phyloP scores from a whole-genome alignment of 805 yeast species.

The Nakazawaea siamensis region DNA sequence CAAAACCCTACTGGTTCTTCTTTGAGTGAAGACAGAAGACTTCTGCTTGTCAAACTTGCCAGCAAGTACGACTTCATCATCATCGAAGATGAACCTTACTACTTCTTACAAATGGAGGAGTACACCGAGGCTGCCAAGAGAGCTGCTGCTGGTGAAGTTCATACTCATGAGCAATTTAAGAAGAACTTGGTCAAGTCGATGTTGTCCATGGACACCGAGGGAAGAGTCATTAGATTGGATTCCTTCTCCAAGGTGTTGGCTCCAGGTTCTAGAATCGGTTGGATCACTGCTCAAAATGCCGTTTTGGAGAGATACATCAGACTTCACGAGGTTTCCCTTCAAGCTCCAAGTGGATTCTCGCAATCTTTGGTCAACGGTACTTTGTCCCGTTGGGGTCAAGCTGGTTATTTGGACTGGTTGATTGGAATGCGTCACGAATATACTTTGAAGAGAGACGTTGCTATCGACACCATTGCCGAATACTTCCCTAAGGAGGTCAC shows the following conservation, averaged over 20 bases:
- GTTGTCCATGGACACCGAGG: conserved; percentile 70
- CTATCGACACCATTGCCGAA: conserved; percentile 65
- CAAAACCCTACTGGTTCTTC: conserved; percentile 97
- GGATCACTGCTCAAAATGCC: conserved; percentile 69
- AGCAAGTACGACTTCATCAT: conserved; percentile 80
- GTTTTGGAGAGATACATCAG: conserved; percentile 61
- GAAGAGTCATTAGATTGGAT: conserved; percentile 84
- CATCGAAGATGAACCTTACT: conserved; percentile 96
- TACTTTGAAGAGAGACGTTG: conserved; percentile 80
- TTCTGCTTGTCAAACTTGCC: conserved; percentile 66
- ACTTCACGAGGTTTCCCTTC: conserved; percentile 74
- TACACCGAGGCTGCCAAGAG: conserved; percentile 41
- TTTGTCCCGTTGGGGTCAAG: conserved; percentile 83
- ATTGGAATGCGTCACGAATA: conserved; percentile 75
- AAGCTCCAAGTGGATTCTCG: conserved; percentile 75
- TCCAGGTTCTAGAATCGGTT: conserved; percentile 85
- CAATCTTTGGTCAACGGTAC: conserved; percentile 64
- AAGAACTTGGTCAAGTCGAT: conserved; percentile 67
- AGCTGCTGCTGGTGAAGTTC: conserved; percentile 12
- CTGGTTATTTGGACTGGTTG: conserved; percentile 84
- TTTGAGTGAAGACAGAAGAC: conserved; percentile 68
- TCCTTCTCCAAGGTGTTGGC: conserved; percentile 88
- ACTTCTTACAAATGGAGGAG: conserved; percentile 86
- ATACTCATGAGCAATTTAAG: conserved; percentile 57
- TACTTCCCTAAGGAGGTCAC: conserved; percentile 41